phyloP scores from a whole-genome alignment of 2,329 filamentous ascomycete genomes.

The Calonectria montana region DNA sequence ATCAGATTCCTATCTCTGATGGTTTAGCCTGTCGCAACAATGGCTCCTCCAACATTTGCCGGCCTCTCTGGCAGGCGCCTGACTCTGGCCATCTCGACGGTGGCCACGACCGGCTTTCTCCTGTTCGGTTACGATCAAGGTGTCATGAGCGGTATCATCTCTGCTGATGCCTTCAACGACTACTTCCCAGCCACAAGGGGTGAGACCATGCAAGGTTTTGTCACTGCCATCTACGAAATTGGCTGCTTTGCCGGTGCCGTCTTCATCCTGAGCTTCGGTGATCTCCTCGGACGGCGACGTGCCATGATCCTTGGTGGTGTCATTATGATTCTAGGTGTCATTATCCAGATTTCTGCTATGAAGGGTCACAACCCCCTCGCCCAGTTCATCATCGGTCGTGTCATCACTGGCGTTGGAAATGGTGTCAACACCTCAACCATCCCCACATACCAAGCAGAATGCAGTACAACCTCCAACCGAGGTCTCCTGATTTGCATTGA shows the following conservation, averaged over 20 bases:
- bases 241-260: slow-evolving; percentile 65
- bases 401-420: slow-evolving; percentile 65
- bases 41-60: slow-evolving; percentile 66
- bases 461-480: slow-evolving; percentile 62
- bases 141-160: slow-evolving; percentile 66
- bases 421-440: slow-evolving; percentile 62
- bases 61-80: slow-evolving; percentile 69
- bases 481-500: slow-evolving; percentile 66
- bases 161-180: slow-evolving; percentile 60
- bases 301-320: slow-evolving; percentile 67
- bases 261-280: slow-evolving; percentile 63
- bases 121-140: slow-evolving; percentile 70
- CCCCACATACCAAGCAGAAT: slow-evolving; percentile 67
- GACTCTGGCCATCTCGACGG: slow-evolving; percentile 67
- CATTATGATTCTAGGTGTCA: slow-evolving; percentile 70
- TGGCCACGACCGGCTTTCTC: slow-evolving; percentile 72
- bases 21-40: slow-evolving; percentile 39
- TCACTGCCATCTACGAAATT: slow-evolving; percentile 62
- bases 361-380: slow-evolving; percentile 52
- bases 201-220: slow-evolving; percentile 59
- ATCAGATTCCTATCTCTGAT: background rate
- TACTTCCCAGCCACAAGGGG: slow-evolving; percentile 58
- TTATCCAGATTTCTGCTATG: slow-evolving; percentile 63
- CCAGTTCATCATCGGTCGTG: slow-evolving; percentile 62
- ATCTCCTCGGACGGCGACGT: slow-evolving; percentile 60